Conservation (phyloP, 2,329 filamentous ascomycete species). For the Aulographum hederae region DNA sequence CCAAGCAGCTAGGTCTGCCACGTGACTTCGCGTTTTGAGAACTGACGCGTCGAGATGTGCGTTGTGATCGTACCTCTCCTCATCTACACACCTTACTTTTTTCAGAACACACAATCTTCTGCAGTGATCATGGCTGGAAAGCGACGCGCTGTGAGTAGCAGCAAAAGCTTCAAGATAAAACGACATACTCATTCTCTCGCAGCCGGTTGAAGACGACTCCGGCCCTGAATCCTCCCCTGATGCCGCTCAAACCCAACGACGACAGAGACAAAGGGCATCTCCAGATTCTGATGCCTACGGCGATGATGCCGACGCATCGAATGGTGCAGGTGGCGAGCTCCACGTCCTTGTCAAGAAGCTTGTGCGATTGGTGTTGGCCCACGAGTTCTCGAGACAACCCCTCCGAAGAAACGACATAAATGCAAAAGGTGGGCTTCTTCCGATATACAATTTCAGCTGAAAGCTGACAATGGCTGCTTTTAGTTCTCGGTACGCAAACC, state of each 20-base stretch:
- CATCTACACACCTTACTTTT: no score
- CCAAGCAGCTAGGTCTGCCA: no score
- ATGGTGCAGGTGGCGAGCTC: slow-evolving; percentile 15
- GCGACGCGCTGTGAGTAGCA: background rate
- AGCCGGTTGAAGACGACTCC: background rate
- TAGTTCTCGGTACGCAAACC: slow-evolving; percentile 50
- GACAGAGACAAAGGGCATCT: background rate
- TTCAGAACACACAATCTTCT: no score
- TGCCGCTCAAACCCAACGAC: background rate
- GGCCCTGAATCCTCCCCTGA: background rate
- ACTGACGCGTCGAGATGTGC: no score
- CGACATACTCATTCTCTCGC: background rate
- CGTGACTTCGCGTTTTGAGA: no score
- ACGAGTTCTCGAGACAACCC: slow-evolving; percentile 39
- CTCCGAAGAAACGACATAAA: slow-evolving; percentile 40
- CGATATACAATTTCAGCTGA: background rate
- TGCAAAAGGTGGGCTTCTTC: slow-evolving; percentile 23
- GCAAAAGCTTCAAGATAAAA: background rate
- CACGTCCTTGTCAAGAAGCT: slow-evolving; percentile 42
- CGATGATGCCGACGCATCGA: slow-evolving; percentile 11
- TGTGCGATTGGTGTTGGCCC: slow-evolving; percentile 40
- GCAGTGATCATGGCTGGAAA: background rate
- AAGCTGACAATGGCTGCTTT: background rate
- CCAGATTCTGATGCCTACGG: slow-evolving; percentile 8
- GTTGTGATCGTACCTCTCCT: no score